Conservation (phyloP, 495 filamentous ascomycete genomes). For the Aspergillus asperescens region DNA sequence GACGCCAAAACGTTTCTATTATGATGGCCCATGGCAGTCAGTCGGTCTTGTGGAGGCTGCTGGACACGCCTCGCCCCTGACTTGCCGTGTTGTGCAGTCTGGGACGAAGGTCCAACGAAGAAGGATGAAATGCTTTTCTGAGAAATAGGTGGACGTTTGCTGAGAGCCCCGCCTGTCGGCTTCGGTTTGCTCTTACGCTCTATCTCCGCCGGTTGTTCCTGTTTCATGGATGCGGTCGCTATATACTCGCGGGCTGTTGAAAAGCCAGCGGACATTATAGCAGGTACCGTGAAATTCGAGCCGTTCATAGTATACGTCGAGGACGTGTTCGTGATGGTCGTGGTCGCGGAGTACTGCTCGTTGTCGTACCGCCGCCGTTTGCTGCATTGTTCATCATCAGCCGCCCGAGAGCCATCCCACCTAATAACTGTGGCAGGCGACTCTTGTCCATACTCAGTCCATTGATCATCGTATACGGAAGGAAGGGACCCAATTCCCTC, state of each 20-base stretch:
- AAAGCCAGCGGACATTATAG: constrained; percentile 35
- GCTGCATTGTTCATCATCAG: constrained; percentile 22
- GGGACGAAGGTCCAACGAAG: constrained; percentile 25
- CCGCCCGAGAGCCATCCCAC: constrained; percentile 30
- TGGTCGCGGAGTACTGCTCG: constrained; percentile 19
- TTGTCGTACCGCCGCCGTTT: constrained; percentile 35
- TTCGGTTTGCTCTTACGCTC: constrained; percentile 19
- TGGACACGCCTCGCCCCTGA: constrained; percentile 1
- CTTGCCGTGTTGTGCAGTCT: constrained; percentile 12
- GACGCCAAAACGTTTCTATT: not conserved
- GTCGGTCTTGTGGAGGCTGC: constrained; percentile 1
- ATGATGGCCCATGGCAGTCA: not conserved
- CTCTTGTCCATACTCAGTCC: constrained; percentile 55
- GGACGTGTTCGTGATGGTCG: constrained; percentile 22
- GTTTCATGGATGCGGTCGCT: constrained; percentile 19
- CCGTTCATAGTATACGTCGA: constrained; percentile 27
- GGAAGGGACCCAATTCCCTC: constrained; percentile 39
- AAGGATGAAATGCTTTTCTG: constrained; percentile 41
- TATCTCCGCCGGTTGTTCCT: constrained; percentile 2
- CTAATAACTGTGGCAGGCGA: constrained; percentile 32
- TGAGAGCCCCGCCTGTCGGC: constrained; percentile 4
- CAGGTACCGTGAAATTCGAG: constrained; percentile 30
- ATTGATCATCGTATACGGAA: constrained; percentile 57
- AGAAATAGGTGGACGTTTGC: constrained; percentile 21
- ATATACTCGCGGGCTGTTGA: constrained; percentile 43